Evolutionary conservation across 1,139 yeast species (phyloP).

Genomic region (Sugiyamaella sp.): DNA sequence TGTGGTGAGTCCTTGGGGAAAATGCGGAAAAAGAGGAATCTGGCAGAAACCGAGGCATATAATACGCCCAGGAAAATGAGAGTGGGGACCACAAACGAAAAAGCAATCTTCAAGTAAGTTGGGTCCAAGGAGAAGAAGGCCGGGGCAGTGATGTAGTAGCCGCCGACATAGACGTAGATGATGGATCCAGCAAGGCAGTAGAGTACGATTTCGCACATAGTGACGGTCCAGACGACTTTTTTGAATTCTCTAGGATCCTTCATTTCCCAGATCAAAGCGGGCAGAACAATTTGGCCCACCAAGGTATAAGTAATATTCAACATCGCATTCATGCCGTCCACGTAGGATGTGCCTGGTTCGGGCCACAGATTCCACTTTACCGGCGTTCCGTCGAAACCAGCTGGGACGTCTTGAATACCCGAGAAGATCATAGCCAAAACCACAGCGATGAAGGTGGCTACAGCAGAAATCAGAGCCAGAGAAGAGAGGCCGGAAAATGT

Average conservation of each 20-base stretch:
- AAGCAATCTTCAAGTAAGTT: constrained; percentile 55
- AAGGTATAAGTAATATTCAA: constrained; percentile 63
- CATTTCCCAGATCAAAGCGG: constrained; percentile 65
- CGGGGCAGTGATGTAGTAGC: constrained; percentile 58
- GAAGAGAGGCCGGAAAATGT: constrained; percentile 56
- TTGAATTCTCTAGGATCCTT: constrained; percentile 58
- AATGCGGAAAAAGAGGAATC: constrained; percentile 53
- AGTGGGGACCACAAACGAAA: constrained; percentile 65
- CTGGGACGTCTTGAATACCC: constrained; percentile 56
- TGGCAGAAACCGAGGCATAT: constrained; percentile 58
- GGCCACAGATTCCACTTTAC: constrained; percentile 55
- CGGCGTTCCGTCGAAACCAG: constrained; percentile 46
- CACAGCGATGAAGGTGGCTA: constrained; percentile 60
- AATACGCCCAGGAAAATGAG: constrained; percentile 58
- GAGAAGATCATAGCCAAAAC: constrained; percentile 57
- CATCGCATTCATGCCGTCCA: constrained; percentile 58
- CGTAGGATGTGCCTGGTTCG: constrained; percentile 53
- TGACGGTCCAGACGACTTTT: constrained; percentile 58
- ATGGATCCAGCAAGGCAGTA: constrained; percentile 59
- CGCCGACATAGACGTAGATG: constrained; percentile 61
- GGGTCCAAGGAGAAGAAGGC: constrained; percentile 58
- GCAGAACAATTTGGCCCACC: constrained; percentile 66
- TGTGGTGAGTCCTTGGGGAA: constrained; percentile 50
- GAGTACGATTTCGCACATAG: constrained; percentile 52
- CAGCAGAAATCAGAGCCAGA: constrained; percentile 56